phyloP scores from a whole-genome alignment of 2,329 filamentous ascomycete species.

The Penicillium psychrosexuale region DNA sequence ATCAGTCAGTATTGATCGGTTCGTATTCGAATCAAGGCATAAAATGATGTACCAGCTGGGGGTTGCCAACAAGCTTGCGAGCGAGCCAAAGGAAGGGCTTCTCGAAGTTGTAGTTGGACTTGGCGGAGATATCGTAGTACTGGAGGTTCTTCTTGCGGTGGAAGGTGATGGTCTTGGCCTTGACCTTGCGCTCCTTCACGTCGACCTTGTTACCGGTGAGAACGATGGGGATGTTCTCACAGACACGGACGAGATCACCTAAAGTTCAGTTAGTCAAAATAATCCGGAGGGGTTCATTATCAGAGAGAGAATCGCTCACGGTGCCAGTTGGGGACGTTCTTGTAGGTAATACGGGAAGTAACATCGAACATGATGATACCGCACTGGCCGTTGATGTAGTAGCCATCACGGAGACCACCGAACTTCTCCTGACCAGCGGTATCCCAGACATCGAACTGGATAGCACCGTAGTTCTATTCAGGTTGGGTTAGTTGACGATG shows the following conservation, averaged over 20 bases:
- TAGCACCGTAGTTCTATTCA: slow-evolving; percentile 78
- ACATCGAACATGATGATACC: slow-evolving; percentile 99
- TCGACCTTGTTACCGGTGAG: slow-evolving; percentile 99
- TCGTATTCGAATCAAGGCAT: slow-evolving; percentile 16
- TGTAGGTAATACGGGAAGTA: slow-evolving; percentile 99
- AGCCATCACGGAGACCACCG: slow-evolving; percentile 96
- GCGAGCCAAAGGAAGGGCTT: slow-evolving; percentile 99
- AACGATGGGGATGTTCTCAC: slow-evolving; percentile 98
- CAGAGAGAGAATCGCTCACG: slow-evolving; percentile 61
- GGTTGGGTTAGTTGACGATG: slow-evolving; percentile 27
- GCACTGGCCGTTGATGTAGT: slow-evolving; percentile 99
- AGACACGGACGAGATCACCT: slow-evolving; percentile 98
- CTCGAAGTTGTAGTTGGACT: slow-evolving; percentile 99
- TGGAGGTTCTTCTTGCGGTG: slow-evolving; percentile 99
- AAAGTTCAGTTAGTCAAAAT: neutral
- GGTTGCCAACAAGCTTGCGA: slow-evolving; percentile 96
- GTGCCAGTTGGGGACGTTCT: slow-evolving; percentile 99
- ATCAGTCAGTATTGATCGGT: slow-evolving; percentile 17
- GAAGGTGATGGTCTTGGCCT: slow-evolving; percentile 99
- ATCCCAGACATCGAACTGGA: slow-evolving; percentile 99
- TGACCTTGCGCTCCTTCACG: slow-evolving; percentile 99
- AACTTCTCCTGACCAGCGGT: slow-evolving; percentile 99
- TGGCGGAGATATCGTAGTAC: slow-evolving; percentile 99
- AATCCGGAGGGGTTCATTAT: slow-evolving; percentile 5
- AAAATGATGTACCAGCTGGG: slow-evolving; percentile 63